phyloP scores from a whole-genome alignment of 1,139 yeast species.

The Diutina ranongensis region DNA sequence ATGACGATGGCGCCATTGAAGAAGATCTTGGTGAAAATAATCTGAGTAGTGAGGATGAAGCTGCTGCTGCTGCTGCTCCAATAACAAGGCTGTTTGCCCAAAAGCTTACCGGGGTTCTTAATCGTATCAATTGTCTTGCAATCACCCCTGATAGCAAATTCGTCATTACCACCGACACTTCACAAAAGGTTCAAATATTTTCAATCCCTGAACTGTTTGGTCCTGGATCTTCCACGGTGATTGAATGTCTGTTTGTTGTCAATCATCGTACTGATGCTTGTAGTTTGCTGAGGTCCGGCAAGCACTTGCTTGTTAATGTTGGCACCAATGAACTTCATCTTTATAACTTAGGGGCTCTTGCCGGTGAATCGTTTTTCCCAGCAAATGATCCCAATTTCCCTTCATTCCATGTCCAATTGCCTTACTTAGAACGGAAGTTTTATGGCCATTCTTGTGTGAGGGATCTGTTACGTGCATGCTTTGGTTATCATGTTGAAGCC shows the following conservation, averaged over 20 bases:
- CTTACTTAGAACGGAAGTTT: conserved; percentile 43
- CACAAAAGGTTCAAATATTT: conserved; percentile 44
- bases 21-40: conserved; percentile 10
- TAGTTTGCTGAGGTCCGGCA: conserved; percentile 27
- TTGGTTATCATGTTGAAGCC: conserved; percentile 40
- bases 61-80: neutral
- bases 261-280: conserved; percentile 31
- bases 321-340: conserved; percentile 74
- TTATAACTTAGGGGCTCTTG: conserved; percentile 43
- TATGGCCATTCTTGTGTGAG: conserved; percentile 64
- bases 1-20: conserved; percentile 20
- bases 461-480: conserved; percentile 65
- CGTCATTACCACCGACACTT: conserved; percentile 53
- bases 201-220: conserved; percentile 26
- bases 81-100: conserved; percentile 10
- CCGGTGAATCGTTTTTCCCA: neutral
- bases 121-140: conserved; percentile 53
- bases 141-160: conserved; percentile 54
- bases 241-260: conserved; percentile 23
- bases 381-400: neutral
- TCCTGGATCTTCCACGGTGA: conserved; percentile 23
- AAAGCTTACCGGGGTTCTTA: conserved; percentile 16
- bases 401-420: conserved; percentile 9
- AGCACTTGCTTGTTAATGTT: conserved; percentile 44
- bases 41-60: conserved; percentile 7